Evolutionary conservation across 768 basidiomycete species (phyloP).

Genomic region (Lanmaoa rubissima): DNA sequence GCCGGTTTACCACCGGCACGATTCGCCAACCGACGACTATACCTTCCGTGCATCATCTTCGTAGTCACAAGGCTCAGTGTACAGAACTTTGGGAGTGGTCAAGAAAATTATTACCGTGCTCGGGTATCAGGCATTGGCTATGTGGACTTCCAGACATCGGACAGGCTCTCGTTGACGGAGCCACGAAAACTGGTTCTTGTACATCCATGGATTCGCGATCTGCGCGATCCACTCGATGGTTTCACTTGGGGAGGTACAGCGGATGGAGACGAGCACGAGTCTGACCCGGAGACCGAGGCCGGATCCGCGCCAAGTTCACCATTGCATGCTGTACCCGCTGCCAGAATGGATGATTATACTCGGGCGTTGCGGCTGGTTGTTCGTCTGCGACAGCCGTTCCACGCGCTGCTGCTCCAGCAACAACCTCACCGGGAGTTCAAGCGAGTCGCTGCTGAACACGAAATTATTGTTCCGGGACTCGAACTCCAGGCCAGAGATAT

Average conservation of each 20-base stretch:
- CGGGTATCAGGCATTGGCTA: neutral
- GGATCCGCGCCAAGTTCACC: neutral
- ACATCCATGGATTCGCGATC: conserved; percentile 7
- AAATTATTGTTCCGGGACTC: neutral
- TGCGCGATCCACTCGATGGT: neutral
- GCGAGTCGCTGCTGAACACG: conserved; percentile 7
- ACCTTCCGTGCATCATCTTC: conserved; percentile 1
- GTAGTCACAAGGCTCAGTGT: neutral
- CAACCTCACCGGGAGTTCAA: conserved; percentile 14
- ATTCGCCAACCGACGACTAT: neutral
- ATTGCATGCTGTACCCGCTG: neutral
- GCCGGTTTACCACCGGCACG: neutral
- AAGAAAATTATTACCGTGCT: neutral
- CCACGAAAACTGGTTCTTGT: neutral
- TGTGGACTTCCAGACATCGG: neutral
- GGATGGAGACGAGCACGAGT: neutral
- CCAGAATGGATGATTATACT: neutral
- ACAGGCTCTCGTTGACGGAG: neutral
- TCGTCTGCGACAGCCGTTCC: conserved; percentile 4
- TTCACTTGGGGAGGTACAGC: neutral
- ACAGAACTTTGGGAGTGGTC: neutral
- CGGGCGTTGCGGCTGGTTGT: conserved; percentile 2
- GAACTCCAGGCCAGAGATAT: neutral
- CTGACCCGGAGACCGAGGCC: neutral
- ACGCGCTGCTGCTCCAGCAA: conserved; percentile 1